phyloP scores from a whole-genome alignment of 176 grass and related monocot genomes.

The Triticum monococcum region DNA sequence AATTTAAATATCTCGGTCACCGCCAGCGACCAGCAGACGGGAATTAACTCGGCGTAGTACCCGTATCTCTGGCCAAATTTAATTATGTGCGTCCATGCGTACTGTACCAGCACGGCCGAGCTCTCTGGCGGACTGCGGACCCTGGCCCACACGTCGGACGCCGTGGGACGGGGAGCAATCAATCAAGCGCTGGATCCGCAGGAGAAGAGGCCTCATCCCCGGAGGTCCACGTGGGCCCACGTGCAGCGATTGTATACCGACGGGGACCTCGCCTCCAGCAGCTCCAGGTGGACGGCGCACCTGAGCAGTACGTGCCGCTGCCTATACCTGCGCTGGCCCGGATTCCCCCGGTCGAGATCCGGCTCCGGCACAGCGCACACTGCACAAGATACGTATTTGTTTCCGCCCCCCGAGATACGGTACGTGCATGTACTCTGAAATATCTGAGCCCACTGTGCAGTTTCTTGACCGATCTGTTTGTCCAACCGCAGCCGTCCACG shows the following conservation, averaged over 20 bases:
- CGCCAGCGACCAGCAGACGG: background rate
- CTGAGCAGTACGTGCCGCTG: conserved; percentile 11
- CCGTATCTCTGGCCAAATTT: background rate
- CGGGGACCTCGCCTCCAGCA: background rate
- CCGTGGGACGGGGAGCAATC: background rate
- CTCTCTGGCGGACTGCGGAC: background rate
- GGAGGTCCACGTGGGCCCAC: background rate
- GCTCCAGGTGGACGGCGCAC: conserved; percentile 24
- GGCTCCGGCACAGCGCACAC: background rate
- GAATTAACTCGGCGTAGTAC: background rate
- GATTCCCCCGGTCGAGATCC: background rate
- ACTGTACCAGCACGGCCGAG: background rate
- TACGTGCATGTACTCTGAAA: background rate
- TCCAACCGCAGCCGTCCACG: background rate
- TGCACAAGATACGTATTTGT: conserved; percentile 21
- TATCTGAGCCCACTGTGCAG: background rate
- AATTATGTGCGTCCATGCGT: background rate
- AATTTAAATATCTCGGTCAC: too few relatives aligned
- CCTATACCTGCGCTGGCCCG: background rate
- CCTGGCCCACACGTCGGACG: conserved; percentile 14
- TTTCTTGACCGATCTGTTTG: background rate
- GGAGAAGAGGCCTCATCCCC: background rate
- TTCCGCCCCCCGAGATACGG: background rate
- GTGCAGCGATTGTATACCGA: background rate
- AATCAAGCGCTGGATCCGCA: too few relatives aligned